Evolutionary conservation across 2,329 filamentous ascomycete species (phyloP).

Genomic region (Alternaria alternata): DNA sequence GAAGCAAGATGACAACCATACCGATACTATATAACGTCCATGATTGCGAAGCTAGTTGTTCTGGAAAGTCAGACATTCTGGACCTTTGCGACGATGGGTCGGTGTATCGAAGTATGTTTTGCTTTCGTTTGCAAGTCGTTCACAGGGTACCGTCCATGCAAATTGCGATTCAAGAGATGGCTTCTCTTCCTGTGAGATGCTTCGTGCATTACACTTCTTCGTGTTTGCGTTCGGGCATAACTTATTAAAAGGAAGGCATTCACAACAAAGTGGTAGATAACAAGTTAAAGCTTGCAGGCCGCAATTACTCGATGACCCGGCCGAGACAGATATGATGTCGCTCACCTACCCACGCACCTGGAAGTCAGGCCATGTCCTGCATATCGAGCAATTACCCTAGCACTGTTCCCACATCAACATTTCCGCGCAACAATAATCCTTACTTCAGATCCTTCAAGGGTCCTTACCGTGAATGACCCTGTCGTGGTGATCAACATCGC

Average conservation of each 20-base stretch:
- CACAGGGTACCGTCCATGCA: neutral
- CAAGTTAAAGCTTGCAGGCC: neutral
- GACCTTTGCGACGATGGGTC: neutral
- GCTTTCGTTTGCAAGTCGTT: neutral
- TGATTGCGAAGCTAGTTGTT: constrained; percentile 31
- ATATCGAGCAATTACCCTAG: neutral
- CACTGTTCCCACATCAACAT: constrained; percentile 6
- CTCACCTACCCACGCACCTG: neutral
- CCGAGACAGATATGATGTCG: neutral
- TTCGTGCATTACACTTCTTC: neutral
- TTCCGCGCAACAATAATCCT: constrained; percentile 7
- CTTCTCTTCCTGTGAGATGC: neutral
- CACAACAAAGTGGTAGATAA: neutral
- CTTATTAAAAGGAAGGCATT: neutral
- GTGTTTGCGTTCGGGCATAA: neutral
- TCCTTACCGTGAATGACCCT: constrained; percentile 6
- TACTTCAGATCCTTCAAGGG: neutral
- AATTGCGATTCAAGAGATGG: neutral
- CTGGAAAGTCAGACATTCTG: constrained; percentile 23
- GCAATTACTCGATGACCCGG: neutral
- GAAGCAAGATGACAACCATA: constrained; percentile 37
- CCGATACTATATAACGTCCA: constrained; percentile 43
- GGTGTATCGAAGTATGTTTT: neutral
- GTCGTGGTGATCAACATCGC: constrained; percentile 6
- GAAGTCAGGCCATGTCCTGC: constrained; percentile 1